A percentile compares a stretch with the other conserved stretches of the same genome.
phyloP scores from a whole-genome alignment of 306 rosid genomes.

The Medicago lupulina region DNA sequence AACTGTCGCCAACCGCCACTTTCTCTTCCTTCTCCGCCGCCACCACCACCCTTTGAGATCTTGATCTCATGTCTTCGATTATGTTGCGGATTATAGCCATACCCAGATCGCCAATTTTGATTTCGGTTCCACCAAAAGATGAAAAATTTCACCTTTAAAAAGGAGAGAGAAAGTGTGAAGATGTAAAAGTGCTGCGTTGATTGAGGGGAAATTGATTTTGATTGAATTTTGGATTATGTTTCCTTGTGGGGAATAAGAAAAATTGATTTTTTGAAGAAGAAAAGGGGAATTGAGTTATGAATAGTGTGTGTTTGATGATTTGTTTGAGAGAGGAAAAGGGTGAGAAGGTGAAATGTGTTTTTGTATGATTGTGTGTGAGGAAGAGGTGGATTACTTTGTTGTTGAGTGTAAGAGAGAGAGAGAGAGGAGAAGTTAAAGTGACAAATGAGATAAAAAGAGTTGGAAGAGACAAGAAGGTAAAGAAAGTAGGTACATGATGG shows the following conservation, averaged over 20 bases:
- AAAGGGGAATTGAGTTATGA: neutral
- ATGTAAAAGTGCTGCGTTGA: conserved; percentile 29
- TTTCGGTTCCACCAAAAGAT: neutral
- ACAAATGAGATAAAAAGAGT: neutral
- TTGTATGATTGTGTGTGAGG: neutral
- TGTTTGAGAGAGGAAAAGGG: neutral
- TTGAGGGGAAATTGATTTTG: conserved; percentile 26
- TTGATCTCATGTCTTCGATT: conserved; percentile 76
- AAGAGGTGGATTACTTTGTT: neutral
- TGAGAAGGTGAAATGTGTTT: neutral
- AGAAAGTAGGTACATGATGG: neutral
- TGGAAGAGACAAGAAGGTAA: neutral
- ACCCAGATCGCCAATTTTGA: neutral
- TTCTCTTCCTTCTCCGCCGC: conserved; percentile 16
- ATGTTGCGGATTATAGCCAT: conserved; percentile 65
- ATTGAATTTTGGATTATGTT: neutral
- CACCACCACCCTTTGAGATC: conserved; percentile 74
- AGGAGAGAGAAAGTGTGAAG: neutral
- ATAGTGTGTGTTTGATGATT: neutral
- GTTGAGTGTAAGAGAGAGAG: neutral
- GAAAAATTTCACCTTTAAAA: conserved; percentile 1
- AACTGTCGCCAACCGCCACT: conserved; percentile 37
- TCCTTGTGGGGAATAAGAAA: conserved; percentile 1
- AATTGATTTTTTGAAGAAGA: neutral
- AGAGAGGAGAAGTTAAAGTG: neutral